Evolutionary conservation across 192 early-diverging fungal genomes (phyloP).

Genomic region (Podila epicladia): DNA sequence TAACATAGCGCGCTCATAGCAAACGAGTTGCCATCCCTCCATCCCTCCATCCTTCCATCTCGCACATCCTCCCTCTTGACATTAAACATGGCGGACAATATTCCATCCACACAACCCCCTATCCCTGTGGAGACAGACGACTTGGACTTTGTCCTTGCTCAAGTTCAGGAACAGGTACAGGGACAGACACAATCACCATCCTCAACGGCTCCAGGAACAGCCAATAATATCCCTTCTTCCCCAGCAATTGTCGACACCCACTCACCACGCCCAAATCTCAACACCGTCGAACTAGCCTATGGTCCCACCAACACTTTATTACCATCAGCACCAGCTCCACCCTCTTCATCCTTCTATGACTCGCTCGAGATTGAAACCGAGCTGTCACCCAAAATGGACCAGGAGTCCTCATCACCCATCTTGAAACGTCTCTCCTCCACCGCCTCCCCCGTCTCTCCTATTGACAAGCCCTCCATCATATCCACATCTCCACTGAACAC

Average conservation of each 20-base stretch:
- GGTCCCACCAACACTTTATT: background rate
- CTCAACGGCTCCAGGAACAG: background rate
- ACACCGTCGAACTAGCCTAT: background rate
- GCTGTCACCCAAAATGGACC: background rate
- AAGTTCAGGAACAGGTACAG: background rate
- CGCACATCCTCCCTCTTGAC: background rate
- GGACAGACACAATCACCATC: constrained; percentile 1
- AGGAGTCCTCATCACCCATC: constrained; percentile 1
- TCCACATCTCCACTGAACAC: constrained; percentile 4
- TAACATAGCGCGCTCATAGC: background rate
- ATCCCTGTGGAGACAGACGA: background rate
- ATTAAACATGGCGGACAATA: background rate
- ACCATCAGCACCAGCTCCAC: background rate
- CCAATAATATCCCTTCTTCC: background rate
- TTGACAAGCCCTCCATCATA: background rate
- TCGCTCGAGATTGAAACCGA: constrained; percentile 28
- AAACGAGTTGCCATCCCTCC: background rate
- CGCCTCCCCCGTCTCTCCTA: background rate
- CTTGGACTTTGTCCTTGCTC: background rate
- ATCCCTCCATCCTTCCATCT: background rate
- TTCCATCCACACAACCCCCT: background rate
- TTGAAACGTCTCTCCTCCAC: background rate
- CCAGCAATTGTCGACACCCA: background rate
- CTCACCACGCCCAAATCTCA: background rate
- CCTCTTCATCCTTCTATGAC: constrained; percentile 22